Percentiles rank a stretch among this genome's conserved stretches.
Conservation (phyloP, 345 rosid genomes). For the Limnanthes douglasii region DNA sequence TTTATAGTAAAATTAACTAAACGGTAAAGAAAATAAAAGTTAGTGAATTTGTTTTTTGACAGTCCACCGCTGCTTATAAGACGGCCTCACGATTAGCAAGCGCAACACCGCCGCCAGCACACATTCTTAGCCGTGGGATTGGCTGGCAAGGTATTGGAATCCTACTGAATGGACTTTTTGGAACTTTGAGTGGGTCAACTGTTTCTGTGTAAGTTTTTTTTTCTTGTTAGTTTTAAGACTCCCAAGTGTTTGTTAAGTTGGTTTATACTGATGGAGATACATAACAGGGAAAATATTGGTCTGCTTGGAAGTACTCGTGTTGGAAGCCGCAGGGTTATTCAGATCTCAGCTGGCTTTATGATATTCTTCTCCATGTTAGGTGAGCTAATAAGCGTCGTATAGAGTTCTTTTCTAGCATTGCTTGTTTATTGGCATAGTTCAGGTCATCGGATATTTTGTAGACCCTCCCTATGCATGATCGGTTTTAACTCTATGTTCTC, state of each 20-base stretch:
- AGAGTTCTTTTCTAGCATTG: not conserved
- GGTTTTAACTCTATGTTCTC: not conserved
- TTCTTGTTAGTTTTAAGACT: constrained; percentile 3
- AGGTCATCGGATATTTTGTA: too few species aligned
- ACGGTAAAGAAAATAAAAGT: too few species aligned
- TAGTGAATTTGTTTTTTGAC: constrained; percentile 10
- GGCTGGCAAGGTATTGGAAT: constrained; percentile 99
- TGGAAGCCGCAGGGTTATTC: constrained; percentile 93
- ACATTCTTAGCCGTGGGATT: constrained; percentile 95
- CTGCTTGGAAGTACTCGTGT: constrained; percentile 94
- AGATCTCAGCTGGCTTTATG: constrained; percentile 97
- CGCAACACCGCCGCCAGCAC: constrained; percentile 98
- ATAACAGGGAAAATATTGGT: constrained; percentile 83
- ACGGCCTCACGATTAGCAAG: constrained; percentile 95
- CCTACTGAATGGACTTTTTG: constrained; percentile 72
- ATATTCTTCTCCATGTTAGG: constrained; percentile 92
- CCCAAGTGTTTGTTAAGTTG: not conserved
- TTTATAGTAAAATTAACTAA: too few species aligned
- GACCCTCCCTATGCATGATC: too few species aligned
- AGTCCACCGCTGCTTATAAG: constrained; percentile 96
- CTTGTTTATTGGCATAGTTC: not conserved
- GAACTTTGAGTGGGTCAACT: constrained; percentile 66
- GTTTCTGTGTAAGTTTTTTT: constrained; percentile 60
- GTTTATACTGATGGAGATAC: constrained; percentile 7
- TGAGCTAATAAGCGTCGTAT: constrained; percentile 12